Evolutionary conservation across 1,284 basidiomycete genomes (phyloP).

Genomic region (Cryptococcus amylolentus): DNA sequence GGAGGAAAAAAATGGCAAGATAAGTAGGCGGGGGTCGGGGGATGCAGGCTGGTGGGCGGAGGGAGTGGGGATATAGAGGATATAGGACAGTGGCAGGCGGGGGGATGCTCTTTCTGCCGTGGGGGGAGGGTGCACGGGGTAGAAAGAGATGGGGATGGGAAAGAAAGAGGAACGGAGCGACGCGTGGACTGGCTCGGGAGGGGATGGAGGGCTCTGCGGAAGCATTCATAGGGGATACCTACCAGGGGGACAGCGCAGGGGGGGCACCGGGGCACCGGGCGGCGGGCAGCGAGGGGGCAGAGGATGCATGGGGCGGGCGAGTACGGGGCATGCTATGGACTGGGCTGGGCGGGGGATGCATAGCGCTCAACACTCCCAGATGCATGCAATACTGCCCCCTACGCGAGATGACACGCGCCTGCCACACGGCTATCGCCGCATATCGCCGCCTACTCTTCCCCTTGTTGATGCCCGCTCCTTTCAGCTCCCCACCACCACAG

Average conservation of each 20-base stretch:
- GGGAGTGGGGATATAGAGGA: too few species aligned
- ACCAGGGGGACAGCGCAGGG: background rate
- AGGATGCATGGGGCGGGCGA: background rate
- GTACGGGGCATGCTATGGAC: background rate
- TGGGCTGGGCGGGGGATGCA: background rate
- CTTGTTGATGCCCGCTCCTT: background rate
- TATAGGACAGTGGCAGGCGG: background rate
- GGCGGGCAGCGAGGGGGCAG: background rate
- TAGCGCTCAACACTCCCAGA: background rate
- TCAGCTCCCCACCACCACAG: background rate
- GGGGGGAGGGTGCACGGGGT: background rate
- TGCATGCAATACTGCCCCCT: background rate
- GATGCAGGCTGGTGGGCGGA: too few species aligned
- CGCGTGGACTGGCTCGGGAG: background rate
- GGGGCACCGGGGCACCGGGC: background rate
- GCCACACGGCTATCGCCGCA: background rate
- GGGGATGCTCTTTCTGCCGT: background rate
- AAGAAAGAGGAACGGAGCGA: conserved; percentile 2
- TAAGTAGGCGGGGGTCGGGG: background rate
- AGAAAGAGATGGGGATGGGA: background rate
- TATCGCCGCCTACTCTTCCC: background rate
- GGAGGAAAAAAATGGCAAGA: background rate
- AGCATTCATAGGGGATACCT: background rate
- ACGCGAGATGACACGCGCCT: background rate
- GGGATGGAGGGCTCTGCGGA: background rate